phyloP scores from a whole-genome alignment of 2,329 filamentous ascomycete species.

The Pyricularia grisea region DNA sequence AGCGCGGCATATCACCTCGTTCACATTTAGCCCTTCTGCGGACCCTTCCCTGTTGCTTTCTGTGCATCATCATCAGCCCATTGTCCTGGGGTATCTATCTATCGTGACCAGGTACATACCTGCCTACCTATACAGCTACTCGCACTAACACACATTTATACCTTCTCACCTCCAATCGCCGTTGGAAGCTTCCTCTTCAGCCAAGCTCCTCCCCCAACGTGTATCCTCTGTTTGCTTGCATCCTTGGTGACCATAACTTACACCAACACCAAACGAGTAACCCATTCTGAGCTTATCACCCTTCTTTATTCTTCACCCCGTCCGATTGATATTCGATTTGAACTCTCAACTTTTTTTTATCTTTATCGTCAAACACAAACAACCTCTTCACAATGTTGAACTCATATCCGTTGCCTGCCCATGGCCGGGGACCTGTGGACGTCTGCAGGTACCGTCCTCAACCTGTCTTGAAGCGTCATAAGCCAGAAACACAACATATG shows the following conservation, averaged over 20 bases:
- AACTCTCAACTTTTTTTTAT: neutral
- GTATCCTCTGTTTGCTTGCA: neutral
- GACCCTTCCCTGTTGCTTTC: neutral
- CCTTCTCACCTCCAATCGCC: neutral
- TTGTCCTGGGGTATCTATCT: neutral
- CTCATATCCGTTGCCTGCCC: neutral
- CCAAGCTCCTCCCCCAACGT: neutral
- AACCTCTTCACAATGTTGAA: neutral
- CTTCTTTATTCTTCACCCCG: no score
- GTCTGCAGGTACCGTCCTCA: constrained; percentile 14
- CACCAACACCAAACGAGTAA: neutral
- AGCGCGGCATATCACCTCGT: neutral
- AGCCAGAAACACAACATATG: neutral
- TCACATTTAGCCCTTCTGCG: neutral
- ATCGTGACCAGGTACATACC: neutral
- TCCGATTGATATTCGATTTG: neutral
- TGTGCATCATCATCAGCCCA: neutral
- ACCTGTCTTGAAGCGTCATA: constrained; percentile 20
- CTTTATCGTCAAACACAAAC: neutral
- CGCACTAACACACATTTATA: neutral
- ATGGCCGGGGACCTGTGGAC: neutral
- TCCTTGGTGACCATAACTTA: neutral
- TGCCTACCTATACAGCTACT: neutral
- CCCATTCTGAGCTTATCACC: neutral
- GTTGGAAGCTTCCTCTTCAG: neutral